Percentiles rank a stretch among this genome's conserved stretches.
Conservation (phyloP, 1,284 basidiomycete species). For the Volvariella surrecta region DNA sequence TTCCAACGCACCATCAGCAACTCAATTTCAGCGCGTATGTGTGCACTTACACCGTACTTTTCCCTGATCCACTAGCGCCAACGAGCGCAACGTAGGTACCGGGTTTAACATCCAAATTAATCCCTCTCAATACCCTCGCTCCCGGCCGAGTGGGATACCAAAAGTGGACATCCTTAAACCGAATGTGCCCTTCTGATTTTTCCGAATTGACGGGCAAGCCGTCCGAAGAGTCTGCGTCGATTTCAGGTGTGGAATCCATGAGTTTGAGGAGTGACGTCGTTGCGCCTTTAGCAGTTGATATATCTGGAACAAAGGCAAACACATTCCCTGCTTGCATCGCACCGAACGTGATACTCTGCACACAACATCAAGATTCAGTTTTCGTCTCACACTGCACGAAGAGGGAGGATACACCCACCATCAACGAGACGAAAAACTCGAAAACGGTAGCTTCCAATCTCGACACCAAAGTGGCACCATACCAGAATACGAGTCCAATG, state of each 20-base stretch:
- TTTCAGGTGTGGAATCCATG: slow-evolving; percentile 71
- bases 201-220: slow-evolving; percentile 44
- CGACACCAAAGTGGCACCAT: slow-evolving; percentile 64
- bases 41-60: slow-evolving; percentile 69
- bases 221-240: slow-evolving; percentile 72
- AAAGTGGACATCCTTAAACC: slow-evolving; percentile 82
- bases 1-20: slow-evolving; percentile 13
- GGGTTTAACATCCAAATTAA: slow-evolving; percentile 75
- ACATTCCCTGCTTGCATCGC: slow-evolving; percentile 80
- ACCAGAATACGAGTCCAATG: slow-evolving; percentile 87
- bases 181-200: slow-evolving; percentile 58
- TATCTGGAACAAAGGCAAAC: slow-evolving; percentile 89
- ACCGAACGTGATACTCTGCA: slow-evolving; percentile 61
- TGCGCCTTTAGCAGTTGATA: slow-evolving; percentile 79
- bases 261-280: slow-evolving; percentile 72
- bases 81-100: slow-evolving; percentile 91
- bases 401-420: too few relatives aligned
- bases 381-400: neutral
- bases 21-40: slow-evolving; percentile 5
- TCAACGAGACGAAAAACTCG: slow-evolving; percentile 80
- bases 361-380: slow-evolving; percentile 9
- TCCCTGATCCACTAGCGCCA: slow-evolving; percentile 84
- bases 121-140: slow-evolving; percentile 76
- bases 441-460: slow-evolving; percentile 48
- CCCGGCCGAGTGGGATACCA: slow-evolving; percentile 88